Conservation (phyloP, 2,329 filamentous ascomycete genomes). For the Aspergillus pseudoterreus region DNA sequence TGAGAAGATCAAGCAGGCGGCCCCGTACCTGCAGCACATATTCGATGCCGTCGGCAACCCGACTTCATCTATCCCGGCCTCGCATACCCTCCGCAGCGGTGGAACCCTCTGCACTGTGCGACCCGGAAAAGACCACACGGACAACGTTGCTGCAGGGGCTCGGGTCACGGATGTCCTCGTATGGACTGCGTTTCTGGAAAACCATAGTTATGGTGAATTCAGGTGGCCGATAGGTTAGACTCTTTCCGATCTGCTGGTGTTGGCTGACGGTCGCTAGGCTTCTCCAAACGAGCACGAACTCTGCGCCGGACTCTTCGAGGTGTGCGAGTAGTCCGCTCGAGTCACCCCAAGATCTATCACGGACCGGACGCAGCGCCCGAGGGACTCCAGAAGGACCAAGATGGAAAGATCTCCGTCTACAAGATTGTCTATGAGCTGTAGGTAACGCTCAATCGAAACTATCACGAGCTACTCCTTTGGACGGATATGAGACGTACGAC, state of each 20-base stretch:
- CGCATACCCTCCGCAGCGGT: conserved; percentile 23
- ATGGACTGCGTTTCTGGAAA: conserved; percentile 42
- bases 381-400: conserved; percentile 38
- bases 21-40: conserved; percentile 33
- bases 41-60: conserved; percentile 45
- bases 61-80: conserved; percentile 32
- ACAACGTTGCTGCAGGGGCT: conserved; percentile 29
- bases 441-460: neutral
- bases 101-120: conserved; percentile 40
- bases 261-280: conserved; percentile 18
- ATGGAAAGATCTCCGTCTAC: conserved; percentile 37
- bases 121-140: conserved; percentile 39
- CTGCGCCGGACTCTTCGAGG: conserved; percentile 34
- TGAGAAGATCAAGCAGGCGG: conserved; percentile 30
- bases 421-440: conserved; percentile 37
- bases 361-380: conserved; percentile 31
- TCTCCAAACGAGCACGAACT: conserved; percentile 37
- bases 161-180: conserved; percentile 43
- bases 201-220: conserved; percentile 34
- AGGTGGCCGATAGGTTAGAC: conserved; percentile 34
- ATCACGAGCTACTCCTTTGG: too few species aligned
- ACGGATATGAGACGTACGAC: too few species aligned
- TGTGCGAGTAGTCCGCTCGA: conserved; percentile 33
- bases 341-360: conserved; percentile 24
- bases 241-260: neutral